Base-by-base conservation (phyloP, 2,329 filamentous ascomycete species). In the Aspergillus sp. region DNA sequence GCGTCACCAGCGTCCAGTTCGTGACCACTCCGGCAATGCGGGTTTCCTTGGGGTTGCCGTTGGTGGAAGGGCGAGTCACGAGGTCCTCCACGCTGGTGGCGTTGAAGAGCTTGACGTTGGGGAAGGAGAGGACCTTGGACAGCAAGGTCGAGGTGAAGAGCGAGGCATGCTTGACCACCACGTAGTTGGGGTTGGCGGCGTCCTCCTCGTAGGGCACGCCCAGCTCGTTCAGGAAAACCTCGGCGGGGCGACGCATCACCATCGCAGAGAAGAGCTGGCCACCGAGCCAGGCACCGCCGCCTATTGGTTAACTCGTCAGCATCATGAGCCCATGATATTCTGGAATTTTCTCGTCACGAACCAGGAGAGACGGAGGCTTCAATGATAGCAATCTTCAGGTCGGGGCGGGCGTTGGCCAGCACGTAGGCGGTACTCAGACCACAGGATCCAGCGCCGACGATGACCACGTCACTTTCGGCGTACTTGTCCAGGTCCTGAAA, bases 51-150 rank as follows among this genome's bases (percentile, higher is more conserved):
- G 77, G 73, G 56, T 75, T 79, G 20, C 81, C 79, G 45, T 76
- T 80, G 47, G 77, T 73, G 51, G 79, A 76, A 12, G 85, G 85
- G 49, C 92, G 90, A 20, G 92, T 96, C 78, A 97, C 94, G 63
- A 97, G 82, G 71, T 97, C 92, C 80, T 97, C 93, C 49, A 97
- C 92, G 20, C 90, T 85, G 39, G 93, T 96, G 42, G 92, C 92
- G 75, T 97, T 97, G 87, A 96, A 97, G 63, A 97, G 87, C 85
- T 97, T 97, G 72, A 96, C 86, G 78, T 97, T 96, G 64, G 91
- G 90, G 81, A 96, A 90, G 60, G 85, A 79, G 54, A 97, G 82
- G 10, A 97, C 92, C 78, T 90, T 90, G 73, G 88, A 89, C 69
- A 97, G 81, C 60, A 97, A 82, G 26, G 92, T 96, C 61, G 89